Evolutionary conservation across 768 basidiomycete species (phyloP).

Genomic region (Termitomyces sp.): DNA sequence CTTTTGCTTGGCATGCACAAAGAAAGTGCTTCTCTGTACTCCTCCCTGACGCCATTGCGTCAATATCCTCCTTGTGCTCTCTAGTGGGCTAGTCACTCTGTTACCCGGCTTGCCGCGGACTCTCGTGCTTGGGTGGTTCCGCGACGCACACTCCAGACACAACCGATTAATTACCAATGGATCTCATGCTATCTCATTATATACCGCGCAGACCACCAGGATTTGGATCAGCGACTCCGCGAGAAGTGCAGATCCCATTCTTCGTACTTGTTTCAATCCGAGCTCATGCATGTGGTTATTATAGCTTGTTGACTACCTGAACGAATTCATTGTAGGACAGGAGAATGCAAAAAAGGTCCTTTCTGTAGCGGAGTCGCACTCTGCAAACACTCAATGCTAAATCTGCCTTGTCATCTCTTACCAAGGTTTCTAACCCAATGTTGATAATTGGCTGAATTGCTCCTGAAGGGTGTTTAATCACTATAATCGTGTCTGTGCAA

Average conservation of each 20-base stretch:
- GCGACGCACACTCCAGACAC: conserved; percentile 48
- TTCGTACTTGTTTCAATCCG: neutral
- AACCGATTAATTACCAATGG: conserved; percentile 42
- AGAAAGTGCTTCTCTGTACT: too few species aligned
- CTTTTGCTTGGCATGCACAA: too few species aligned
- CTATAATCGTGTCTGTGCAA: conserved; percentile 83
- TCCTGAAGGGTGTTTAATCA: too few species aligned
- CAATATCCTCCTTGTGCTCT: neutral
- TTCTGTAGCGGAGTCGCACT: conserved; percentile 95
- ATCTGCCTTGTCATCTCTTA: too few species aligned
- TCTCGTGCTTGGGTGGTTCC: conserved; percentile 22
- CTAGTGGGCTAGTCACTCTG: neutral
- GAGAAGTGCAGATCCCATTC: conserved; percentile 31
- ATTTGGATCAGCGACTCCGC: conserved; percentile 54
- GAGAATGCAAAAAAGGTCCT: conserved; percentile 91
- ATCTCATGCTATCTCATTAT: conserved; percentile 26
- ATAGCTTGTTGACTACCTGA: conserved; percentile 81
- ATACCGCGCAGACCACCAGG: conserved; percentile 36
- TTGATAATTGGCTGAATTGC: conserved; percentile 33
- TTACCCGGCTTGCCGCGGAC: conserved; percentile 12
- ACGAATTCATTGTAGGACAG: conserved; percentile 90
- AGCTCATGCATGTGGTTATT: conserved; percentile 11
- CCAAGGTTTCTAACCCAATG: neutral
- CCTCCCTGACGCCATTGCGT: too few species aligned
- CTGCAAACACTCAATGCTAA: too few species aligned